A percentile compares a stretch with the other conserved stretches of the same genome.
phyloP scores from a whole-genome alignment of 169 alveolate species.

The Plasmodium gonderi region DNA sequence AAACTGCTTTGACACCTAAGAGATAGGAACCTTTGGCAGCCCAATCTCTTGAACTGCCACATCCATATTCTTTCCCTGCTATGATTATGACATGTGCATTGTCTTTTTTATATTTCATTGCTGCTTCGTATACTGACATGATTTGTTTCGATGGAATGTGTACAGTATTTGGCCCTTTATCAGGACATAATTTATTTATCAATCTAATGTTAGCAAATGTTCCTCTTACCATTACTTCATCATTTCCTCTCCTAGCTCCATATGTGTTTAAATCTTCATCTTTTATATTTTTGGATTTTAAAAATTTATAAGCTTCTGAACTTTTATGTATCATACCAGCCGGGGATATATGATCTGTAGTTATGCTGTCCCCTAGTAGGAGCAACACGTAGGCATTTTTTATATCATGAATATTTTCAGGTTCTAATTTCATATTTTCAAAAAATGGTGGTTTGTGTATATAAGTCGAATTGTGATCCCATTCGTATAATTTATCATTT shows the following conservation, averaged over 20 bases:
- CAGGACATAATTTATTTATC: conserved; percentile 91
- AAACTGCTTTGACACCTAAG: conserved; percentile 94
- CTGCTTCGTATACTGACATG: conserved; percentile 94
- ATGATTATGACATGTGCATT: conserved; percentile 80
- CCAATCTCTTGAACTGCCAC: conserved; percentile 98
- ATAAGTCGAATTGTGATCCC: conserved; percentile 95
- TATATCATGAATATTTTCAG: conserved; percentile 78
- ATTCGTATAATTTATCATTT: conserved; percentile 88
- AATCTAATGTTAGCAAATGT: conserved; percentile 97
- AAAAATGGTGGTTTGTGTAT: conserved; percentile 97
- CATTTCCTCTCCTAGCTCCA: conserved; percentile 98
- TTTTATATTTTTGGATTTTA: conserved; percentile 87
- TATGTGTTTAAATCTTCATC: conserved; percentile 95
- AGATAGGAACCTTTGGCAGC: conserved; percentile 98
- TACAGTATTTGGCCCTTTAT: conserved; percentile 94
- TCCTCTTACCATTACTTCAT: conserved; percentile 97
- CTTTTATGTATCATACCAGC: conserved; percentile 96
- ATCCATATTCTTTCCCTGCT: conserved; percentile 97
- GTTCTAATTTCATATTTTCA: conserved; percentile 77
- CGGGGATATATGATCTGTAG: conserved; percentile 99
- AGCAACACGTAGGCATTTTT: conserved; percentile 85
- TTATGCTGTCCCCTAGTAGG: conserved; percentile 94
- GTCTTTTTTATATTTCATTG: conserved; percentile 83
- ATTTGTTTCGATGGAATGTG: conserved; percentile 92
- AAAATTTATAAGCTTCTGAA: conserved; percentile 95